Evolutionary conservation across 2,329 filamentous ascomycete genomes (phyloP).

Genomic region (Arachnomyces sp.): DNA sequence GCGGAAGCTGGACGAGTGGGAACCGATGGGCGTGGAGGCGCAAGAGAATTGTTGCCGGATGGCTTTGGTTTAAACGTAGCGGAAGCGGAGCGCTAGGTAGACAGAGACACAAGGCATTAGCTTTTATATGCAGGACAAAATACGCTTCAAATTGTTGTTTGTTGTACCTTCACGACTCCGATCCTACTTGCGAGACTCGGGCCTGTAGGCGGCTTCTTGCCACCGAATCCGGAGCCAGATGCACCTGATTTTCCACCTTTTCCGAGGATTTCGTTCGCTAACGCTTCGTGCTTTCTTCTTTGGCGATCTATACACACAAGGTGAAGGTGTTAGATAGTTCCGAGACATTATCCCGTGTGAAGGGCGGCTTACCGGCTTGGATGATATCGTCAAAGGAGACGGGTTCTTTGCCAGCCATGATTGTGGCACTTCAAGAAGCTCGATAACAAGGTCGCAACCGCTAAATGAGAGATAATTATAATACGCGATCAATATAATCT

Average conservation of each 20-base stretch:
- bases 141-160: too few relatives aligned
- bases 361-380: constrained; percentile 35
- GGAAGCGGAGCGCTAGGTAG: constrained; percentile 32
- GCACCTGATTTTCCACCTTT: constrained; percentile 43
- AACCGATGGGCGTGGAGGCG: constrained; percentile 12
- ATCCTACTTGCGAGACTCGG: constrained; percentile 51
- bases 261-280: constrained; percentile 53
- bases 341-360: too few relatives aligned
- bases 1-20: constrained; percentile 19
- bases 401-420: constrained; percentile 18
- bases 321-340: too few relatives aligned
- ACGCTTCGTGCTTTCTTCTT: constrained; percentile 47
- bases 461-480: too few relatives aligned
- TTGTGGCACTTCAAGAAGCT: too few relatives aligned
- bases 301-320: constrained; percentile 43
- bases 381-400: constrained; percentile 46
- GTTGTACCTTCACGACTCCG: constrained; percentile 47
- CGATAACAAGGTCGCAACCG: too few relatives aligned
- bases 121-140: too few relatives aligned
- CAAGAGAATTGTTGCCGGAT: constrained; percentile 29
- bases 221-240: constrained; percentile 34
- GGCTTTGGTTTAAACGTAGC: constrained; percentile 29
- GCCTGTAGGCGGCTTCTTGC: constrained; percentile 35
- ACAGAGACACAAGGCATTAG: neutral
- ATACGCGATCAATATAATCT: too few relatives aligned